Evolutionary conservation across 805 yeast genomes (phyloP).

Genomic region (Zygosaccharomyces bisporus): DNA sequence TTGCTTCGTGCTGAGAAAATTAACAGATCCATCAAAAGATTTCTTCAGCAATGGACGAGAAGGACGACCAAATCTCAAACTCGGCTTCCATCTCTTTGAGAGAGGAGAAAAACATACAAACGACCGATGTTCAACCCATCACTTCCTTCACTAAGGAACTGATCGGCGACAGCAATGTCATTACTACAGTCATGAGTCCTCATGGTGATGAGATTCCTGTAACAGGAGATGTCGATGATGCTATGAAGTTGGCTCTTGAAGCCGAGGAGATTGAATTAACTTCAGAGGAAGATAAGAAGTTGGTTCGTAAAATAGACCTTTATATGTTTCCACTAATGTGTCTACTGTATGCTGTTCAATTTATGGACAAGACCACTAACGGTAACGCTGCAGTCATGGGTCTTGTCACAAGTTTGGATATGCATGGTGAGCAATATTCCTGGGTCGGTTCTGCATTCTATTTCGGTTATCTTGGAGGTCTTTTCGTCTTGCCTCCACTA

Average conservation of each 20-base stretch:
- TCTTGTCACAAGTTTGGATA: conserved; percentile 39
- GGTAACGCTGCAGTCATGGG: conserved; percentile 49
- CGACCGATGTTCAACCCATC: conserved; percentile 5
- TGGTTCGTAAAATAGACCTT: conserved; percentile 46
- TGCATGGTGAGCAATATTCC: conserved; percentile 40
- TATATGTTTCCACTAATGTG: conserved; percentile 46
- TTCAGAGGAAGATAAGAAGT: conserved; percentile 28
- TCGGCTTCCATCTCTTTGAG: background rate
- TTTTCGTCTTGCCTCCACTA: conserved; percentile 13
- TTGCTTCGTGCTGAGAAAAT: background rate
- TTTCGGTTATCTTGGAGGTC: conserved; percentile 50
- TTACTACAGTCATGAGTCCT: conserved; percentile 8
- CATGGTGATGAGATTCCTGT: conserved; percentile 19
- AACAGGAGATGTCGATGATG: conserved; percentile 43
- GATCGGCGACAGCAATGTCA: conserved; percentile 6
- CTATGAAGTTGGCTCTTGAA: conserved; percentile 39
- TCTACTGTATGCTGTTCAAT: conserved; percentile 44
- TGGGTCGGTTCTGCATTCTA: conserved; percentile 57
- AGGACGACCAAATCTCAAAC: background rate
- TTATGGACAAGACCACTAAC: conserved; percentile 52
- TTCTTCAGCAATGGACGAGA: conserved; percentile 1
- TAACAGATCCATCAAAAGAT: background rate
- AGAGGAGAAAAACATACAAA: background rate
- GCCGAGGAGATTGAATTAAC: conserved; percentile 28
- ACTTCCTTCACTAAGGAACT: conserved; percentile 7